Percentiles rank a stretch among this genome's conserved stretches.
Evolutionary conservation across 805 yeast genomes (phyloP).

Genomic region (Myxozyma mucilagina): DNA sequence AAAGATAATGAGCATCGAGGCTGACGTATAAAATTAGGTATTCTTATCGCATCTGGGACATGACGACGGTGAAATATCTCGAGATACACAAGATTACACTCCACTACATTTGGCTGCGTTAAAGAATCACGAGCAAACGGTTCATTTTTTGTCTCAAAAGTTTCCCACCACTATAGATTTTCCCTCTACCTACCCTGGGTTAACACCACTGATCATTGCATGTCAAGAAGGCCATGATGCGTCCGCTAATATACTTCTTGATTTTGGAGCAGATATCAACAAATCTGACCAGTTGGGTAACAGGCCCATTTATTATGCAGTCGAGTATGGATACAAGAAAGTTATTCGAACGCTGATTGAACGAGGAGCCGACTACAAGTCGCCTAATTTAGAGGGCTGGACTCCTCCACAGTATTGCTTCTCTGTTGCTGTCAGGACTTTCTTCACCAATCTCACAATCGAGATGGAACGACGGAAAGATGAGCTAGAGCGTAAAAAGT

Average conservation of each 20-base stretch:
- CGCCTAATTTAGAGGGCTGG: conserved; percentile 62
- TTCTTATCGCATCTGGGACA: conserved; percentile 56
- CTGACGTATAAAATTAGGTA: conserved; percentile 18
- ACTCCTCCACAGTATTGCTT: conserved; percentile 61
- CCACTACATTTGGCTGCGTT: conserved; percentile 70
- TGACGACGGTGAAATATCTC: conserved; percentile 52
- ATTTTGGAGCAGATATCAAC: conserved; percentile 76
- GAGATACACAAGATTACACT: conserved; percentile 58
- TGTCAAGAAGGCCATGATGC: conserved; percentile 59
- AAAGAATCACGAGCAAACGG: conserved; percentile 66
- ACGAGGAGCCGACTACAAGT: conserved; percentile 51
- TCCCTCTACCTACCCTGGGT: conserved; percentile 5
- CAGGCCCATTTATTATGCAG: conserved; percentile 81
- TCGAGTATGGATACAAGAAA: conserved; percentile 63
- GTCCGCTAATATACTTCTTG: conserved; percentile 63
- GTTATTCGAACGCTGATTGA: conserved; percentile 56
- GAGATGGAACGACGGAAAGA: conserved; percentile 18
- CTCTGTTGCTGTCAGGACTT: conserved; percentile 37
- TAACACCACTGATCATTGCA: conserved; percentile 61
- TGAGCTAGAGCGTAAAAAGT: background rate
- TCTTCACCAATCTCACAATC: conserved; percentile 10
- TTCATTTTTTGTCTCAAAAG: conserved; percentile 70
- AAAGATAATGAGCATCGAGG: background rate
- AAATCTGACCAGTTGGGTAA: conserved; percentile 72
- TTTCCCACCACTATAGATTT: conserved; percentile 55